Evolutionary conservation across 192 early-diverging fungal genomes (phyloP), one percentile per base, ranked within the genome.

Genomic region (Podila horticola): DNA sequence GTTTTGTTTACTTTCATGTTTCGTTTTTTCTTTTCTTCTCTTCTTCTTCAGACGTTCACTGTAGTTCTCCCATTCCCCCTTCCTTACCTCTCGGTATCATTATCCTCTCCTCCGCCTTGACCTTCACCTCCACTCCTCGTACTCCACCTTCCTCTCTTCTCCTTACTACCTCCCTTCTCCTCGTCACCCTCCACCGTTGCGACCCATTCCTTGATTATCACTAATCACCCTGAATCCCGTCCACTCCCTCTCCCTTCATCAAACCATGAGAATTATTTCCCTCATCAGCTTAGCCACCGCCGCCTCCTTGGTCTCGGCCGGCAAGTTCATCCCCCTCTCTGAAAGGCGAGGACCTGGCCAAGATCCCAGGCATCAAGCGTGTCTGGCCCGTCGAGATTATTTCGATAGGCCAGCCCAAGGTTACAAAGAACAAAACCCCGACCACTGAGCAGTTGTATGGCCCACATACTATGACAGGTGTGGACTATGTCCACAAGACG

Each of bases 381-480:
- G 49, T 79, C 34, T 86, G 84, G 86, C 88, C 88, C 12, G 84
- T 88, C 41, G 85, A 84, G 74, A 61, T 65, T 15, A 69, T 72
- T 61, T 51, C 50, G 20, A 33, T 79, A 19, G 66, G 70, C 7
- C 49, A 72, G 45, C 24, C 52, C n/a, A 63, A 62, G 7, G 36
- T 64, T 26, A 55, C 41, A 20, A 49, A 62, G 8, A 50, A 71
- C n/a, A 52, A 64, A 13, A 45, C 1, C 15, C 51, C n/a, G 13
- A 50, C 49, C 58, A 29, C 49, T 34, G 64, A 66, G 15, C 5
- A 73, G 17, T 26, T 77, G 48, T 74, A 67, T 30, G 60, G 62
- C 2, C 41, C 74, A n/a, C 89, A 91, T 58, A 74, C 79, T 5
- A 67, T 84, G 74, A 89, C 86, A 4, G 89, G 89, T 4, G 89